These are phyloP conservation scores for Phaffia australis DNA, from an alignment of 768 basidiomycete species.

Conservation along the genomic window DNA sequence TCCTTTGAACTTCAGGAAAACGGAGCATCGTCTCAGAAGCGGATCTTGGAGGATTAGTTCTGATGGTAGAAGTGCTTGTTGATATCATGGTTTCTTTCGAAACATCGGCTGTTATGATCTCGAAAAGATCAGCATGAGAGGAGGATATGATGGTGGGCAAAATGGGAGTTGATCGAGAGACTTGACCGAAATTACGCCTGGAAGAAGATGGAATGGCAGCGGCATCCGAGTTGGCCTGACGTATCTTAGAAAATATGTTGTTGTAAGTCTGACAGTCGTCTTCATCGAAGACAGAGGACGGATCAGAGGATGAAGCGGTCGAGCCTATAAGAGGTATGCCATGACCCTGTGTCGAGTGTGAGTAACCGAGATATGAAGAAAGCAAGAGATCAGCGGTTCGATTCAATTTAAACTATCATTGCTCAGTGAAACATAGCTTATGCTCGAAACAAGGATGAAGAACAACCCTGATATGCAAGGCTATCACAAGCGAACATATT, in stretches of 20 bases:
- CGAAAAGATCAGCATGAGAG: no score
- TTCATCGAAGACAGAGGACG: conserved; percentile 20
- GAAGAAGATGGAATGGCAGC: conserved; percentile 6
- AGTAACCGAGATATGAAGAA: background rate
- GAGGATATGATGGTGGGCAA: background rate
- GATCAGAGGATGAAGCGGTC: conserved; percentile 14
- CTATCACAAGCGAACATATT: background rate
- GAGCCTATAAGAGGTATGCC: conserved; percentile 21
- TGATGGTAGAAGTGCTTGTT: background rate
- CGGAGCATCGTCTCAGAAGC: conserved; percentile 12
- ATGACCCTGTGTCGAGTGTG: conserved; percentile 11
- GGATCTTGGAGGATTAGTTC: conserved; percentile 13
- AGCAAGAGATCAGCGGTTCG: background rate
- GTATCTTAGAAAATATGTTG: no score
- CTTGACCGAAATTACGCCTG: conserved; percentile 4
- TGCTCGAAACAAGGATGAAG: background rate
- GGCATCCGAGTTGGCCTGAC: no score
- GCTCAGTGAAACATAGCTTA: background rate
- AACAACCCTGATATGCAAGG: background rate
- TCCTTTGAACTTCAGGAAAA: conserved; percentile 15
- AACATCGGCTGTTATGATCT: no score
- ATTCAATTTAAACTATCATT: no score
- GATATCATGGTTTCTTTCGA: background rate
- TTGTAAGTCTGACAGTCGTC: conserved; percentile 15
- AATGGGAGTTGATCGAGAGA: background rate